phyloP scores from a whole-genome alignment of 108 stramenopile species.

The Skeletonema grethae region DNA sequence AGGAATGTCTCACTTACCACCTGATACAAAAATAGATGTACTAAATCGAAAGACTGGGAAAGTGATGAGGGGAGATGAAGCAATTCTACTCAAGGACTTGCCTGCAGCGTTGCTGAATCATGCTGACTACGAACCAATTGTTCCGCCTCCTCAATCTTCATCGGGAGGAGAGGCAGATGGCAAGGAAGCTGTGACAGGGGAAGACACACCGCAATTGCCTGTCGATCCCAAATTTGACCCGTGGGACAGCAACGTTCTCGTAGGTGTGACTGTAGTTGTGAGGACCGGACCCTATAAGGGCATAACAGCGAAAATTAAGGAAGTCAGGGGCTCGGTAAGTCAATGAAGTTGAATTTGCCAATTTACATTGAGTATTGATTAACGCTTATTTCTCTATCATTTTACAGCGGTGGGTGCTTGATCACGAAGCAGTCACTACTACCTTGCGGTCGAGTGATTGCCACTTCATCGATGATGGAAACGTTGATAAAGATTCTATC shows the following conservation, averaged over 20 bases:
- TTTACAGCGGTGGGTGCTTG: background rate
- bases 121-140: slow-evolving; percentile 51
- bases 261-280: slow-evolving; percentile 4
- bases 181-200: background rate
- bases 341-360: slow-evolving; percentile 1
- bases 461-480: background rate
- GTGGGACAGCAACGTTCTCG: background rate
- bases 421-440: background rate
- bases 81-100: slow-evolving; percentile 33
- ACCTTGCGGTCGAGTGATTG: background rate
- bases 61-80: slow-evolving; percentile 43
- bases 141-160: slow-evolving; percentile 18
- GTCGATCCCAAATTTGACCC: slow-evolving; percentile 2
- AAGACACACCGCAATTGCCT: background rate
- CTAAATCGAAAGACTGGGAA: slow-evolving; percentile 49
- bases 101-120: slow-evolving; percentile 34
- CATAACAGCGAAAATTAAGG: background rate
- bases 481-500: background rate
- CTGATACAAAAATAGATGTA: slow-evolving; percentile 45
- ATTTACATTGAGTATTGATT: background rate
- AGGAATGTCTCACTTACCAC: slow-evolving; percentile 29
- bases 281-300: background rate
- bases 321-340: background rate
- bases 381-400: background rate
- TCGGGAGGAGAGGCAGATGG: background rate